Conservation (phyloP, 83 land plant genomes). For the Picea abies region DNA sequence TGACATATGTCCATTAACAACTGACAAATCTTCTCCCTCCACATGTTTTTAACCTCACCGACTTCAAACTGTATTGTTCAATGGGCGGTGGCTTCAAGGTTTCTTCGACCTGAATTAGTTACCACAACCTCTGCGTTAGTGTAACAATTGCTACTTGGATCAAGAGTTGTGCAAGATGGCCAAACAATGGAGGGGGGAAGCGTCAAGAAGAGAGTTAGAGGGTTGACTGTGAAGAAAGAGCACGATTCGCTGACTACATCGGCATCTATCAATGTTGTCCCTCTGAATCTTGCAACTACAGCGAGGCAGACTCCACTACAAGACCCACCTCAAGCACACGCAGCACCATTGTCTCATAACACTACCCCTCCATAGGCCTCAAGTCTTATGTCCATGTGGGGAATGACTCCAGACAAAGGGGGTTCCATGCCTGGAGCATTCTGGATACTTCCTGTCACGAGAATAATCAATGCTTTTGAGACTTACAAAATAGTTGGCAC, state of each 20-base stretch:
- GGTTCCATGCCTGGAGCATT: constrained; percentile 4
- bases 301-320: constrained; percentile 12
- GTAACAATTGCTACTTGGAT: neutral
- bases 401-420: constrained; percentile 8
- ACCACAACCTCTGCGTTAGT: no score
- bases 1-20: no score
- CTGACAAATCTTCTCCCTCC: no score
- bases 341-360: neutral
- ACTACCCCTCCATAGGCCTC: constrained; percentile 1
- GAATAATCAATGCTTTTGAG: neutral
- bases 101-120: no score
- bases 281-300: neutral
- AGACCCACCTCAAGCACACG: neutral
- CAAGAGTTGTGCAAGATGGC: neutral
- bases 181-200: neutral
- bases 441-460: constrained; percentile 15
- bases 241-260: neutral
- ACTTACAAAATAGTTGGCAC: neutral
- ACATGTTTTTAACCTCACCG: no score
- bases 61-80: no score
- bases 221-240: neutral
- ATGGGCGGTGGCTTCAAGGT: no score
- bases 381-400: constrained; percentile 13
- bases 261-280: neutral
- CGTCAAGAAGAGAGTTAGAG: constrained; percentile 13